Evolutionary conservation across 169 alveolate genomes (phyloP), one percentile per base, ranked within the genome.

Genomic region (Besnoitia besnoiti): DNA sequence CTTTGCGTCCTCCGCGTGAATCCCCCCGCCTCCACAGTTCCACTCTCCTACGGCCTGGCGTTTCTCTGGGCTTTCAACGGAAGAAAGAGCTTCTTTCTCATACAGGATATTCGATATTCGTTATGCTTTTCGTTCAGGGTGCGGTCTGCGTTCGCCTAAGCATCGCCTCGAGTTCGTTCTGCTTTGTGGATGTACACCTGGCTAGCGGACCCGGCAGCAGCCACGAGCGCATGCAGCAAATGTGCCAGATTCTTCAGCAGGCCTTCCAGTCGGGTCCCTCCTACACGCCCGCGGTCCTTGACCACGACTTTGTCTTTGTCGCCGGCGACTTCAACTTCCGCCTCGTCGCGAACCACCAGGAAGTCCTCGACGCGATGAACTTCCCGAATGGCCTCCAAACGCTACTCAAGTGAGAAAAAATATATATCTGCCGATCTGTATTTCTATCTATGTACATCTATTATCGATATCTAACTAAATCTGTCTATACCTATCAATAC

Each of bases 271-370:
- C 85, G 39, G 91, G 90, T 2, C 46, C 91, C 42, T 4, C 55
- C 19, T 46, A 79, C 91, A 35, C 55, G 12, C 77, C 85, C 16
- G 44, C 62, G 12, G 88, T 40, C 14, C 67, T 42, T 37, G 75
- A 82, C 16, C 94, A 91, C 49, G 94, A 91, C 92, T 91, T 39
- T 44, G 55, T 35, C 35, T 40, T 91, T 33, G 33, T 84, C n/a
- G 92, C 82, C 8, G 94, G 94, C 5, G 94, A 91, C 84, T 91
- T 91, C 92, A 91, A 91, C 49, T 91, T 62, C 88, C 82, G 94
- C 62, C 91, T 90, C 77, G 90, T 42, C 50, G 67, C 67, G 21
- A 33, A 30, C 37, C 88, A 46, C 27, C 76, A 89, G 55, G 80
- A 89, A 73, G 92, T 89, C 33, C 80, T n/a, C 0, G 92, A 44